Evolutionary conservation across 1,284 basidiomycete species (phyloP).

Genomic region (Phaffia rhodozyma): DNA sequence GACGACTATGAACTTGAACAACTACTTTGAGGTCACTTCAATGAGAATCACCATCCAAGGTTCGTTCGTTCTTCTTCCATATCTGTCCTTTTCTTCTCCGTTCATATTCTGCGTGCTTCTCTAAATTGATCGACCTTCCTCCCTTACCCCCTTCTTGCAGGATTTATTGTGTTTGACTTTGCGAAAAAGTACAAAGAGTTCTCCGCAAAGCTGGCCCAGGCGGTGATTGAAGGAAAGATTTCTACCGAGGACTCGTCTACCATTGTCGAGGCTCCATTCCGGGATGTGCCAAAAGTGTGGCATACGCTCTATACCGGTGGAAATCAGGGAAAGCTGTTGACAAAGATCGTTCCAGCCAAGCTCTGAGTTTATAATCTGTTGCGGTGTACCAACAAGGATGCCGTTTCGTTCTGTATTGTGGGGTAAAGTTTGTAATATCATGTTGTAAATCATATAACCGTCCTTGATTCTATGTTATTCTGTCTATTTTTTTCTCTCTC

Average conservation of each 20-base stretch:
- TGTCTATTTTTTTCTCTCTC: not conserved
- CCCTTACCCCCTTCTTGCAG: slow-evolving; percentile 21
- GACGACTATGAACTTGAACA: slow-evolving; percentile 19
- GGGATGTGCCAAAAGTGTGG: slow-evolving; percentile 31
- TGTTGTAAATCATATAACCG: not conserved
- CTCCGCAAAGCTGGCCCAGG: slow-evolving; percentile 22
- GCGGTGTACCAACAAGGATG: too few species aligned
- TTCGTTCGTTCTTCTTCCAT: slow-evolving; percentile 2
- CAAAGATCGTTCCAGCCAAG: slow-evolving; percentile 22
- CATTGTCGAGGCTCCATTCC: slow-evolving; percentile 28
- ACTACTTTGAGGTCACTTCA: slow-evolving; percentile 31
- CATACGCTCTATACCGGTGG: slow-evolving; percentile 28
- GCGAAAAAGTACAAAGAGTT: slow-evolving; percentile 19
- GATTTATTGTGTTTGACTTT: not conserved
- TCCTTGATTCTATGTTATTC: not conserved
- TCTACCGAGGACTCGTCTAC: slow-evolving; percentile 26
- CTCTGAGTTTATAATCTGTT: too few species aligned
- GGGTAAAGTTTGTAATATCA: too few species aligned
- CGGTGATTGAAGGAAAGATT: slow-evolving; percentile 29
- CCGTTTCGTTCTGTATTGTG: too few species aligned
- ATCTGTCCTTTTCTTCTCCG: not conserved
- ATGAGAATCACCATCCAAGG: slow-evolving; percentile 36
- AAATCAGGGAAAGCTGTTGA: slow-evolving; percentile 32
- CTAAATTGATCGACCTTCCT: slow-evolving; percentile 27
- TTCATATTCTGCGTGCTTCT: not conserved